phyloP scores from a whole-genome alignment of 441 rosid species.

The Brassica balearica region DNA sequence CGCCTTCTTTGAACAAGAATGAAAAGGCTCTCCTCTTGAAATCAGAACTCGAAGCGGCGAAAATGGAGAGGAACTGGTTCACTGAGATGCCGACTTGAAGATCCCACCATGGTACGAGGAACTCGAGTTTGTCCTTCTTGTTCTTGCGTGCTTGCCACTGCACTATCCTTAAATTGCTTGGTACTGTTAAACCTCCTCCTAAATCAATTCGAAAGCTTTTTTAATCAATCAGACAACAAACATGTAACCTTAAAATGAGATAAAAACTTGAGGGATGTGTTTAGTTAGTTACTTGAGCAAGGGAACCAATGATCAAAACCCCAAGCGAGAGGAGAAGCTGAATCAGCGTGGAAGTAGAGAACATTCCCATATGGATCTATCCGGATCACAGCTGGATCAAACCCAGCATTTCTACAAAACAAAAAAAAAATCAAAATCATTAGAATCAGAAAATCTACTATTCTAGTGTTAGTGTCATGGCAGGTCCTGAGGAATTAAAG shows the following conservation, averaged over 20 bases:
- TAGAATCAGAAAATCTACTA: too few relatives aligned
- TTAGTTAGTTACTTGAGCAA: slow-evolving; percentile 62
- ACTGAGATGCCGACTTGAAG: slow-evolving; percentile 85
- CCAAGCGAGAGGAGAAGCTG: slow-evolving; percentile 98
- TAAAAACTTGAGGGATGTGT: neutral
- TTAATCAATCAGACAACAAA: neutral
- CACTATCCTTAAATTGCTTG: slow-evolving; percentile 82
- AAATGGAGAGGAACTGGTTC: slow-evolving; percentile 82
- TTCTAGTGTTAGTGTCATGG: too few relatives aligned
- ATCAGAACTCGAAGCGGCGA: slow-evolving; percentile 84
- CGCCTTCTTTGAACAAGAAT: slow-evolving; percentile 80
- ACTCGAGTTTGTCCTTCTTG: slow-evolving; percentile 81
- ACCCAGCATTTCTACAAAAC: slow-evolving; percentile 84
- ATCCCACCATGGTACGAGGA: slow-evolving; percentile 96
- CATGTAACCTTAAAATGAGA: neutral
- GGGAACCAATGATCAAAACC: slow-evolving; percentile 97
- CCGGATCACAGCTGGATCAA: slow-evolving; percentile 86
- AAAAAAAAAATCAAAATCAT: neutral
- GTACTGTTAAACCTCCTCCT: slow-evolving; percentile 97
- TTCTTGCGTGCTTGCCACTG: slow-evolving; percentile 92
- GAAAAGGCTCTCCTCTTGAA: slow-evolving; percentile 92
- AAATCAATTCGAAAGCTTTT: neutral
- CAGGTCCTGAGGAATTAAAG: too few relatives aligned
- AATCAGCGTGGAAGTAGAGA: slow-evolving; percentile 85
- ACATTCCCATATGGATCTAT: slow-evolving; percentile 92